These are phyloP conservation scores for Cercospora zeae-maydis DNA, from an alignment of 2,329 filamentous ascomycete genomes.

Conservation along the genomic window DNA sequence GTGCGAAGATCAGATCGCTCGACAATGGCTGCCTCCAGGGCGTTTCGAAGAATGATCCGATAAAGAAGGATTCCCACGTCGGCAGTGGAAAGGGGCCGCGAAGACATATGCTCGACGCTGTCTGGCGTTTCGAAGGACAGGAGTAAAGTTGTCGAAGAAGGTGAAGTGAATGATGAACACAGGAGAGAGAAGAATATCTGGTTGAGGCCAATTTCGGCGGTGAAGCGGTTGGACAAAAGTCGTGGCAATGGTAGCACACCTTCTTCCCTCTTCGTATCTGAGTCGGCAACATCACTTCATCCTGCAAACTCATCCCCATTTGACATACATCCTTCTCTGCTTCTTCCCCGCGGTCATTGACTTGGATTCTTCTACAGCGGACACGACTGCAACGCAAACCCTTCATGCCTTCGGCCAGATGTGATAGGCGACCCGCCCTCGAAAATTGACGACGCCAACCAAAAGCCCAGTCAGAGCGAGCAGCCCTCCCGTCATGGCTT, in stretches of 20 bases:
- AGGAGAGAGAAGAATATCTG: not conserved
- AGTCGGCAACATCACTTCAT: not conserved
- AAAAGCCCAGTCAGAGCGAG: not conserved
- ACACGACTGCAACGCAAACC: not conserved
- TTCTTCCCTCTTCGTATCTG: not conserved
- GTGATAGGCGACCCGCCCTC: not conserved
- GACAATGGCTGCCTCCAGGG: not conserved
- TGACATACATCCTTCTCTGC: not conserved
- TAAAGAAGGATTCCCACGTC: not conserved
- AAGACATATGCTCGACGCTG: not conserved
- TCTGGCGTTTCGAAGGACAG: not conserved
- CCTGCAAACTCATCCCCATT: not conserved
- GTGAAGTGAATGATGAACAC: not conserved
- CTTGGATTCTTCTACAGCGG: not conserved
- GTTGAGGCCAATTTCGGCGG: not conserved
- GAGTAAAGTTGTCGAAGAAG: not conserved
- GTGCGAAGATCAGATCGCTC: not conserved
- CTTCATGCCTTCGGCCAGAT: not conserved
- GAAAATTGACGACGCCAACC: not conserved
- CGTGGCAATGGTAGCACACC: not conserved
- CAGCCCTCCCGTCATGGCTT: not conserved
- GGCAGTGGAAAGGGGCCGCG: not conserved
- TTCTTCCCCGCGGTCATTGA: not conserved
- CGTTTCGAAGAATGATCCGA: not conserved
- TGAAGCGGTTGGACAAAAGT: not conserved